A percentile compares a stretch with the other conserved stretches of the same genome.
Evolutionary conservation across 2,329 filamentous ascomycete genomes (phyloP).

Genomic region (Teratosphaeria destructans): DNA sequence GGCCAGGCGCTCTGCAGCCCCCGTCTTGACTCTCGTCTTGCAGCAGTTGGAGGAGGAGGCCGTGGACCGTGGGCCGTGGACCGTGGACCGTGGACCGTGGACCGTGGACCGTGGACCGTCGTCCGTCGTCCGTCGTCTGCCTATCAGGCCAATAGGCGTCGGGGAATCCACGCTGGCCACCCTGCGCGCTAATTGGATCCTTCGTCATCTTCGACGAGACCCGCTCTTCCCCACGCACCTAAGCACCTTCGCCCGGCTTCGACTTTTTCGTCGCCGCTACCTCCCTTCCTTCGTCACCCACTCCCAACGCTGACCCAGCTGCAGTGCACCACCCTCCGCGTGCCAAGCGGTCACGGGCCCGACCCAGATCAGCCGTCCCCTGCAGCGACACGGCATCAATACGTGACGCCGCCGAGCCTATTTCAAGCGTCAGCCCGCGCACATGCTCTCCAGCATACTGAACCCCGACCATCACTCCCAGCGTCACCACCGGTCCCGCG

Average conservation of each 20-base stretch:
- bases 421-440: constrained; percentile 2
- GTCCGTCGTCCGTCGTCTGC: no score
- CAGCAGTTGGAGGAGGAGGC: not conserved
- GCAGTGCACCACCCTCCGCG: not conserved
- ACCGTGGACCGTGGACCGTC: not conserved
- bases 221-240: not conserved
- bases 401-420: not conserved
- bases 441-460: constrained; percentile 23
- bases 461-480: constrained; percentile 18
- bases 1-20: not conserved
- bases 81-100: not conserved
- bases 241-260: not conserved
- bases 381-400: not conserved
- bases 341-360: not conserved
- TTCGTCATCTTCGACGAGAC: not conserved
- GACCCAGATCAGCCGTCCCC: not conserved
- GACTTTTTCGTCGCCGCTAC: not conserved
- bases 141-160: not conserved
- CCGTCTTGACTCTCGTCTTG: not conserved
- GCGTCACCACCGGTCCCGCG: constrained; percentile 10
- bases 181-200: not conserved
- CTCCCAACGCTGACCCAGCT: not conserved
- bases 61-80: no score
- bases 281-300: not conserved
- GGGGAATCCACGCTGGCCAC: not conserved